phyloP scores from a whole-genome alignment of 116 monocot species.

The Trichopus zeylanicus region DNA sequence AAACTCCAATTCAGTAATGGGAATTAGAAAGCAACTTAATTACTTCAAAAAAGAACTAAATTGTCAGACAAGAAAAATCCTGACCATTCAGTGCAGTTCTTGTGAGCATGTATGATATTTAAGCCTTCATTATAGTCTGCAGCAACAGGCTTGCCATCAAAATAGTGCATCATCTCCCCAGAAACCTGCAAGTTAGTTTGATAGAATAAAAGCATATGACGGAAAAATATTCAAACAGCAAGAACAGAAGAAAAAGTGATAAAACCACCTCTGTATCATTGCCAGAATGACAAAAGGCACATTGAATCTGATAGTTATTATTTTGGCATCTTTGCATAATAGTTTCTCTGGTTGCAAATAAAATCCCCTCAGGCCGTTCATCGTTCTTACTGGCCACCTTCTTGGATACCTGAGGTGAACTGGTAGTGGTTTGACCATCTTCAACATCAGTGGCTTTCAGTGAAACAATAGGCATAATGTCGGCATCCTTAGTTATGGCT shows the following conservation, averaged over 20 bases:
- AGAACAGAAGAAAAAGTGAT: neutral
- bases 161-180: constrained; percentile 90
- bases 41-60: neutral
- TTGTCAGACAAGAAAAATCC: neutral
- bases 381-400: neutral
- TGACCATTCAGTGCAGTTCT: constrained; percentile 87
- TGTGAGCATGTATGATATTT: constrained; percentile 71
- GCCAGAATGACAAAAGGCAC: constrained; percentile 78
- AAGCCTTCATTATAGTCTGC: constrained; percentile 44
- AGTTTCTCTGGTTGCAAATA: constrained; percentile 2
- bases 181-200: constrained; percentile 45
- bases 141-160: constrained; percentile 59
- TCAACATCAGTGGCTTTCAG: neutral
- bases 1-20: neutral
- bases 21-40: neutral
- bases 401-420: neutral
- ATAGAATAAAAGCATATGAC: neutral
- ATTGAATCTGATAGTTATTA: constrained; percentile 20
- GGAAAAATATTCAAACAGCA: neutral
- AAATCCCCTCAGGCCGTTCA: neutral
- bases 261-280: constrained; percentile 50
- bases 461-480: neutral
- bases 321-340: constrained; percentile 29
- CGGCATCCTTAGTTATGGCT: neutral
- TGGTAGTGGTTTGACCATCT: neutral